These are phyloP conservation scores for Hura crepitans DNA, from an alignment of 441 rosid genomes.

Conservation along the genomic window DNA sequence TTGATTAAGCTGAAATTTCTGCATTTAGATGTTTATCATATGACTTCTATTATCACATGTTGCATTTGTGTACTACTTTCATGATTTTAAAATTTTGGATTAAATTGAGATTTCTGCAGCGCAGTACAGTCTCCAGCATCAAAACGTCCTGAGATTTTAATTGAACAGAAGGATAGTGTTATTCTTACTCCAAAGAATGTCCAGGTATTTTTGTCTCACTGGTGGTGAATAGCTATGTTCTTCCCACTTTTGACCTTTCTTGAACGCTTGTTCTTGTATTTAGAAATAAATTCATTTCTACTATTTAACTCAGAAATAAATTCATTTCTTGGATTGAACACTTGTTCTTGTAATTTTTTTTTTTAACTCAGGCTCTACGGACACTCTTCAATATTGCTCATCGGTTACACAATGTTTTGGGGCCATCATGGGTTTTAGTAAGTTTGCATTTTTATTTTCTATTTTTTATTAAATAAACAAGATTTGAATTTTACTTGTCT, in stretches of 20 bases:
- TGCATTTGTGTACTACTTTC: constrained; percentile 1
- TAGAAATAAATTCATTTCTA: not conserved
- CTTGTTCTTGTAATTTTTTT: constrained; percentile 18
- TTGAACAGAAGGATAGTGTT: constrained; percentile 71
- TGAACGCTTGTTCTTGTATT: not conserved
- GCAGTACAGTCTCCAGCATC: constrained; percentile 68
- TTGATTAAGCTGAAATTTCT: constrained; percentile 46
- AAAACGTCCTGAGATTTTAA: constrained; percentile 67
- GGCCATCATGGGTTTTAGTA: constrained; percentile 99
- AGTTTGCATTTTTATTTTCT: constrained; percentile 31
- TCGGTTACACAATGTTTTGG: constrained; percentile 90
- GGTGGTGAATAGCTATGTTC: not conserved
- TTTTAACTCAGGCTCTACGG: constrained; percentile 65
- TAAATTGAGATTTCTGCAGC: constrained; percentile 56
- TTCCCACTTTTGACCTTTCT: constrained; percentile 7
- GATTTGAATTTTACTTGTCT: constrained; percentile 13
- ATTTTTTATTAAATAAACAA: constrained; percentile 20
- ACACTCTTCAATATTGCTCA: constrained; percentile 97
- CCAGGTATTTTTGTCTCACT: constrained; percentile 53
- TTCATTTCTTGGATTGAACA: not conserved
- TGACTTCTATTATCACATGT: too few relatives aligned
- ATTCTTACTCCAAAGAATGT: constrained; percentile 95
- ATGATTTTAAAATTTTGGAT: constrained; percentile 24
- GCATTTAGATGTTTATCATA: too few relatives aligned
- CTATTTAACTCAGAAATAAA: constrained; percentile 20